Evolutionary conservation across 208 protist genomes (phyloP), one percentile per base, ranked within the genome.

Genomic region (Tritrichomonas foetus): DNA sequence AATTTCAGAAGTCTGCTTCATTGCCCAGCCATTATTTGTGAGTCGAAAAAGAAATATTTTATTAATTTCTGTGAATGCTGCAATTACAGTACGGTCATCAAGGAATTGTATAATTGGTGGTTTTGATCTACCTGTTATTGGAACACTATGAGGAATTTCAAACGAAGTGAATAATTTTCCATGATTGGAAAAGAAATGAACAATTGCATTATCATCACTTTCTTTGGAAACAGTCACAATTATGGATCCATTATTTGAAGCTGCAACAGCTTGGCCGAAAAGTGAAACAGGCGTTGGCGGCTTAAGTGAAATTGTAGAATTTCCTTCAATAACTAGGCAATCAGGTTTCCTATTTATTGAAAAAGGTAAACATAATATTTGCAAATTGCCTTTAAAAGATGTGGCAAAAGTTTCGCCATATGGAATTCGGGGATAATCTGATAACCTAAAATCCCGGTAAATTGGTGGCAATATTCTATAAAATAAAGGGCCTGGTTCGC

Each of bases 361-460:
- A 55, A 89, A 30, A 16, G 78, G 78, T 57, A 47, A 57, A 57
- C 78, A 89, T 22, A 36, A 25, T 57, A 89, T 50, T 8, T 47
- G 8, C 11, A 89, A 89, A 57, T 89, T 89, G 5, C 47, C 30
- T n/a, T 53, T 47, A 39, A 41, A 22, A 8, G 78, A 89, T 39
- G 78, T 27, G 30, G 78, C 41, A 22, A 89, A 39, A 27, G 78
- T 39, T 89, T 89, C 78, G 20, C 78, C 78, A 36, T 89, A 89
- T 61, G 78, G 78, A 57, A 89, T 57, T 33, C 33, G 27, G 8
- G 78, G 47, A 39, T 14, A 55, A 20, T 89, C 47, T 20, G 39
- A 47, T 47, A 50, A 16, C 50, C 36, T 47, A 22, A 22, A 16
- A 5, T 22, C 16, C 16, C 11, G 5, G 16, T 22, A 61, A n/a